These are phyloP conservation scores for Simplicillium aogashimaense DNA, from an alignment of 2,329 filamentous ascomycete species.

Conservation along the genomic window DNA sequence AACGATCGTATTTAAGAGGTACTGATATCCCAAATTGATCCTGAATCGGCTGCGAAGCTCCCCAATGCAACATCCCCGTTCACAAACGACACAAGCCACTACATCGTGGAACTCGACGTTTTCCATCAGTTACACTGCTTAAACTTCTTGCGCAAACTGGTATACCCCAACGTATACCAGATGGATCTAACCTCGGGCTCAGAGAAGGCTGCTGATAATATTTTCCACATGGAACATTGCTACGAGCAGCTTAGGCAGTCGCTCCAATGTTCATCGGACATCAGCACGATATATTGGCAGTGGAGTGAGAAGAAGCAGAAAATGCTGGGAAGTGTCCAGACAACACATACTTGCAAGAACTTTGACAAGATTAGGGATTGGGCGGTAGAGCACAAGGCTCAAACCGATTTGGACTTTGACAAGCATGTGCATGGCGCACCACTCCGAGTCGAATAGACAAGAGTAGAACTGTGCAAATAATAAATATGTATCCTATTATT, in stretches of 20 bases:
- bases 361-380: slow-evolving; percentile 40
- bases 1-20: slow-evolving; percentile 19
- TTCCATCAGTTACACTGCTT: slow-evolving; percentile 42
- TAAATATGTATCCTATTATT: too few relatives aligned
- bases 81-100: slow-evolving; percentile 41
- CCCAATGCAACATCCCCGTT: slow-evolving; percentile 41
- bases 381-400: slow-evolving; percentile 24
- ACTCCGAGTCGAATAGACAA: slow-evolving; percentile 2
- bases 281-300: slow-evolving; percentile 44
- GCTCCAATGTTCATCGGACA: slow-evolving; percentile 42
- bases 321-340: slow-evolving; percentile 42
- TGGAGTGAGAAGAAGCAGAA: slow-evolving; percentile 31
- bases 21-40: slow-evolving; percentile 48
- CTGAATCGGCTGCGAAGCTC: slow-evolving; percentile 39
- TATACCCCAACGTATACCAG: slow-evolving; percentile 36
- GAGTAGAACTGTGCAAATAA: not conserved
- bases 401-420: slow-evolving; percentile 8
- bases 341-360: slow-evolving; percentile 41
- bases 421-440: slow-evolving; percentile 8
- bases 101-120: slow-evolving; percentile 45
- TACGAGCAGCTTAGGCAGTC: slow-evolving; percentile 43
- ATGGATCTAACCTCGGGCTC: slow-evolving; percentile 30
- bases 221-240: slow-evolving; percentile 32
- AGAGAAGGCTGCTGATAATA: slow-evolving; percentile 26
- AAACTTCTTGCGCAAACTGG: slow-evolving; percentile 34